A percentile compares a stretch with the other conserved stretches of the same genome.
Evolutionary conservation across 768 basidiomycete genomes (phyloP).

Genomic region (Gloeophyllum trabeum): DNA sequence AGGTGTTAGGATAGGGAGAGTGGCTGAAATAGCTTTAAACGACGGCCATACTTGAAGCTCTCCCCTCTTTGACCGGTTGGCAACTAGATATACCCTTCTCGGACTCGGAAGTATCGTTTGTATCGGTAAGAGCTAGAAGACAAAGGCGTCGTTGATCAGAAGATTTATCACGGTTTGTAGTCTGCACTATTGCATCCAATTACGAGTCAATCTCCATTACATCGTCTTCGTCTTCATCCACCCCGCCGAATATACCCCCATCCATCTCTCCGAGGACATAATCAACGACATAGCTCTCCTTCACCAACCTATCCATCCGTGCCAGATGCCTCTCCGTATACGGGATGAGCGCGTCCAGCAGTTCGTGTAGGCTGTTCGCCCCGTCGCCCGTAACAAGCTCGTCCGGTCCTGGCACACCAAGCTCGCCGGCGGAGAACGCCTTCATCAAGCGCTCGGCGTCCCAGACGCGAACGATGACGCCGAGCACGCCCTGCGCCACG

Average conservation of each 20-base stretch:
- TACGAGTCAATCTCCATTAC: slow-evolving; percentile 11
- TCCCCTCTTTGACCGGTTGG: background rate
- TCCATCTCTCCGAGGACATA: slow-evolving; percentile 85
- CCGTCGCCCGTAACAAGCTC: slow-evolving; percentile 13
- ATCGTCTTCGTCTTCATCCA: slow-evolving; percentile 24
- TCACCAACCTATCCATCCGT: slow-evolving; percentile 75
- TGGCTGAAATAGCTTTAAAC: background rate
- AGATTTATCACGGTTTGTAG: no score
- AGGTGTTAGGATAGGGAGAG: slow-evolving; percentile 49
- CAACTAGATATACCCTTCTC: no score
- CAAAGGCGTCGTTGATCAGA: no score
- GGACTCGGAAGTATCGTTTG: no score
- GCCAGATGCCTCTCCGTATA: slow-evolving; percentile 91
- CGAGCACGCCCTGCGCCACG: slow-evolving; percentile 77
- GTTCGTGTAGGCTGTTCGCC: slow-evolving; percentile 45
- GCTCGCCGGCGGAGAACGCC: slow-evolving; percentile 32
- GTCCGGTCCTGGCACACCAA: slow-evolving; percentile 10
- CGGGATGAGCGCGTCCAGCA: slow-evolving; percentile 80
- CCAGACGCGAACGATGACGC: slow-evolving; percentile 70
- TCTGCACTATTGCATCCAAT: background rate
- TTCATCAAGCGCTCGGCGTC: slow-evolving; percentile 62
- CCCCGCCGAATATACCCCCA: slow-evolving; percentile 49
- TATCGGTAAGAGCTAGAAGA: no score
- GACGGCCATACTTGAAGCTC: background rate
- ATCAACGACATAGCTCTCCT: slow-evolving; percentile 95